Base-by-base conservation (phyloP, 148 eudicot species). In the Silene latifolia region DNA sequence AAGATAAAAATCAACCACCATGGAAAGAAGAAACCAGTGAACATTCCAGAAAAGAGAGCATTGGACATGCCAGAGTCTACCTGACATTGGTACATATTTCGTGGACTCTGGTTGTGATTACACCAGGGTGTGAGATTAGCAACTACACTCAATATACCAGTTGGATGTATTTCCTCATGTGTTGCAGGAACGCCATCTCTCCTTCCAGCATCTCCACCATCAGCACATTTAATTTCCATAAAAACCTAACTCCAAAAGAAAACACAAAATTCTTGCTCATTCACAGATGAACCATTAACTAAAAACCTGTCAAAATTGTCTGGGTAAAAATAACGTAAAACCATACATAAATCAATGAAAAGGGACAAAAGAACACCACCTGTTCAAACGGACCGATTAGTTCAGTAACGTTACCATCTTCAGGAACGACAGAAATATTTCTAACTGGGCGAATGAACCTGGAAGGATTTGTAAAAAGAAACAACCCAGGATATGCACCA, bases 51-150 rank as follows among this genome's bases (percentile, higher is more conserved):
- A 19, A 32, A 35, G 54, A 17, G 12, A 12, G 63, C 23, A 46
- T 66, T 27, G 9, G n/a, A 67, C 25, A 72, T 11, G 62, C 54
- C 67, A 15, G 44, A 71, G 74, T 74, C 42, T 67, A 94, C 98
- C 98, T 94, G 98, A 72, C 98, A 94, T 87, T 94, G 98, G 82
- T 95, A 92, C 99, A 95, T 95, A 83, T 95, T 95, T 56, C 99
- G 92, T 74, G 97, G 99, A 72, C 99, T 95, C 86, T 95, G 99
- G 85, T 95, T 95, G 86, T 95, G 99, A 78, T 95, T 89, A 83
- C 91, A 95, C 93, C 93, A 95, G 64, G 99, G 99, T 32, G 96
- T 92, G 42, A 90, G 88, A 89, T 87, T 95, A 72, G 85, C 97
- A 83, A 94, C 93, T 42, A 86, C 88, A 79, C 98, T 94, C 78